A percentile compares a stretch with the other conserved stretches of the same genome.
Evolutionary conservation across 352 stramenopile species (phyloP).

Genomic region (Pythium aristosporum): DNA sequence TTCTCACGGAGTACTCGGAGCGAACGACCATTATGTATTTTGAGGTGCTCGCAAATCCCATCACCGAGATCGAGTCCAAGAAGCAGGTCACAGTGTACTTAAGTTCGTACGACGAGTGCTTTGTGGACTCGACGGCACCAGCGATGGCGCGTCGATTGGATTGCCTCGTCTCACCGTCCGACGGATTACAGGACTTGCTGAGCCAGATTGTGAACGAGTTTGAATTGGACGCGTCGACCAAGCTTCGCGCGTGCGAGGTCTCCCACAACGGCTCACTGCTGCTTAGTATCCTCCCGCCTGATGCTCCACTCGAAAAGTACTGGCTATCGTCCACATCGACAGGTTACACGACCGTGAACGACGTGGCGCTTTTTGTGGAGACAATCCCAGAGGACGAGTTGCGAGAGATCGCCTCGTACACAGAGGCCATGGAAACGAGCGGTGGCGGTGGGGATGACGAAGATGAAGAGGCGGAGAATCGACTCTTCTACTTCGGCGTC

Average conservation of each 20-base stretch:
- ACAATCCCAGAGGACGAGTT: constrained; percentile 38
- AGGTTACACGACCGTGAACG: constrained; percentile 32
- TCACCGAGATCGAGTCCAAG: constrained; percentile 86
- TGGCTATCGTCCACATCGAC: constrained; percentile 30
- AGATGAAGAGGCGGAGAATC: constrained; percentile 21
- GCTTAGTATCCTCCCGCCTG: constrained; percentile 37
- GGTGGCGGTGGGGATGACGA: constrained; percentile 7
- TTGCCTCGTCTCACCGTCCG: constrained; percentile 56
- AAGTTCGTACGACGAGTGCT: constrained; percentile 76
- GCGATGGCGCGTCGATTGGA: constrained; percentile 45
- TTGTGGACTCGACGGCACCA: constrained; percentile 43
- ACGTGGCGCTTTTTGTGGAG: constrained; percentile 62
- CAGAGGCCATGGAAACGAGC: not conserved
- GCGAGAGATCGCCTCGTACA: constrained; percentile 2
- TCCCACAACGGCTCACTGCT: constrained; percentile 62
- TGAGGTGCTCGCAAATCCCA: constrained; percentile 66
- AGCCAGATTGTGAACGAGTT: constrained; percentile 47
- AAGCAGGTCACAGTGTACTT: constrained; percentile 75
- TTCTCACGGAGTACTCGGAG: constrained; percentile 74
- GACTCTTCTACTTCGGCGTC: constrained; percentile 51
- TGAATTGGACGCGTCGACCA: constrained; percentile 33
- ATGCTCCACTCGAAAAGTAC: constrained; percentile 45
- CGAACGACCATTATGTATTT: constrained; percentile 71
- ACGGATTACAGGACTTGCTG: constrained; percentile 54
- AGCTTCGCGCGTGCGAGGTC: constrained; percentile 63